Conservation (phyloP, 2,329 filamentous ascomycete species). For the Penicillium italicum region DNA sequence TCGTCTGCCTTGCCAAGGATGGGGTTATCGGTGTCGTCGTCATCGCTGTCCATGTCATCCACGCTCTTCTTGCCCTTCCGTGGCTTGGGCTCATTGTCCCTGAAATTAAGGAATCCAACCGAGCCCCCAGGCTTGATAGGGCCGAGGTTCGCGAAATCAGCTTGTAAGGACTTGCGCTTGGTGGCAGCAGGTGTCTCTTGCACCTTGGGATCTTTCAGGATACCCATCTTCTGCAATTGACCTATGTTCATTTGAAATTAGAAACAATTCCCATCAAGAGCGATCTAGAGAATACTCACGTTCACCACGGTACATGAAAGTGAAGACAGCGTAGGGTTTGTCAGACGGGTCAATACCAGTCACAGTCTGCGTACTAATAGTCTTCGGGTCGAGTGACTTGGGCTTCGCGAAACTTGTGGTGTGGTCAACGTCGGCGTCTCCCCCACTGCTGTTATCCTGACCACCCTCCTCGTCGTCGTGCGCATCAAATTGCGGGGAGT, state of each 20-base stretch:
- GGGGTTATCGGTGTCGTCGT: slow-evolving; percentile 61
- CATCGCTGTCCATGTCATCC: slow-evolving; percentile 71
- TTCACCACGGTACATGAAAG: slow-evolving; percentile 94
- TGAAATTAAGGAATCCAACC: slow-evolving; percentile 84
- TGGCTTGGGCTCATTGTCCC: slow-evolving; percentile 59
- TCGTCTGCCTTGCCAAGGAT: slow-evolving; percentile 64
- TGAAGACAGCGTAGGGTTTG: slow-evolving; percentile 94
- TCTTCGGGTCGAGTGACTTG: slow-evolving; percentile 91
- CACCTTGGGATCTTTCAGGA: slow-evolving; percentile 66
- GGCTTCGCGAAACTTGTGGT: slow-evolving; percentile 97
- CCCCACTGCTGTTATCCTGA: slow-evolving; percentile 54
- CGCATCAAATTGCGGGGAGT: slow-evolving; percentile 94
- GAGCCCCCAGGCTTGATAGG: slow-evolving; percentile 83
- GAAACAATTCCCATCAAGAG: background rate
- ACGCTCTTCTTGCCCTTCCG: slow-evolving; percentile 60
- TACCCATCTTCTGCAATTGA: slow-evolving; percentile 95
- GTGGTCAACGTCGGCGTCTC: slow-evolving; percentile 85
- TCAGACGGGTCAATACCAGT: slow-evolving; percentile 95
- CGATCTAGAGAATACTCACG: slow-evolving; percentile 57
- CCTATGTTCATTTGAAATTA: slow-evolving; percentile 50
- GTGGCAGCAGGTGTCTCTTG: slow-evolving; percentile 55
- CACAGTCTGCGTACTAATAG: slow-evolving; percentile 98
- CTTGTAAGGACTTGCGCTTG: slow-evolving; percentile 78
- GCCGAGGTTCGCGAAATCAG: slow-evolving; percentile 80
- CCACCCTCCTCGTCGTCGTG: slow-evolving; percentile 86